These are phyloP conservation scores for Aeminium ludgeri DNA, from an alignment of 495 filamentous ascomycete genomes.

Conservation along the genomic window DNA sequence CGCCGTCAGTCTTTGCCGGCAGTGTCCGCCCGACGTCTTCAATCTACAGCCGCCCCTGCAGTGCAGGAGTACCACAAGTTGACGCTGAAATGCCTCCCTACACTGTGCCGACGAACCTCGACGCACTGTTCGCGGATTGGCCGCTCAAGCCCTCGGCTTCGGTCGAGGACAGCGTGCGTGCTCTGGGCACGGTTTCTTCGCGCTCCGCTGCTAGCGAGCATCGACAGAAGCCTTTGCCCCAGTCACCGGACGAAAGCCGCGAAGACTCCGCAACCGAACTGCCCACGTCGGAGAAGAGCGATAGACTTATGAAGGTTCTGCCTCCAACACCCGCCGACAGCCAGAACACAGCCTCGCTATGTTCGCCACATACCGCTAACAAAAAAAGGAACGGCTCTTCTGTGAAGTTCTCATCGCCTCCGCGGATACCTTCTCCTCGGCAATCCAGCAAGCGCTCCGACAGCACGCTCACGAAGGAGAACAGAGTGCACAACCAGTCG, in stretches of 20 bases:
- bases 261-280: neutral
- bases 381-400: neutral
- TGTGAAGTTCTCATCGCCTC: conserved; percentile 4
- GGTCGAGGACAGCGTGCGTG: neutral
- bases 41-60: conserved; percentile 8
- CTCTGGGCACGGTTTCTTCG: neutral
- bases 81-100: no score
- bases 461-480: conserved; percentile 7
- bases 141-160: neutral
- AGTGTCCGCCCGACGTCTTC: conserved; percentile 2
- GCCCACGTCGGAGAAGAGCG: no score
- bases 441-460: conserved; percentile 4
- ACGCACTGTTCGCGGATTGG: conserved; percentile 3
- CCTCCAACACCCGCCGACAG: no score
- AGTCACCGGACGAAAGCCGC: neutral
- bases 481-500: conserved; percentile 5
- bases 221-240: conserved; percentile 1
- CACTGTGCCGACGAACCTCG: neutral
- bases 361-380: neutral
- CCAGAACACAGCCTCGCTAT: neutral
- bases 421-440: neutral
- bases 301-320: no score
- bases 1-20: no score
- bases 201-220: neutral
- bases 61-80: neutral